These are phyloP conservation scores for Akanthomyces uredinophilus DNA, from an alignment of 2,329 filamentous ascomycete species.

Conservation along the genomic window DNA sequence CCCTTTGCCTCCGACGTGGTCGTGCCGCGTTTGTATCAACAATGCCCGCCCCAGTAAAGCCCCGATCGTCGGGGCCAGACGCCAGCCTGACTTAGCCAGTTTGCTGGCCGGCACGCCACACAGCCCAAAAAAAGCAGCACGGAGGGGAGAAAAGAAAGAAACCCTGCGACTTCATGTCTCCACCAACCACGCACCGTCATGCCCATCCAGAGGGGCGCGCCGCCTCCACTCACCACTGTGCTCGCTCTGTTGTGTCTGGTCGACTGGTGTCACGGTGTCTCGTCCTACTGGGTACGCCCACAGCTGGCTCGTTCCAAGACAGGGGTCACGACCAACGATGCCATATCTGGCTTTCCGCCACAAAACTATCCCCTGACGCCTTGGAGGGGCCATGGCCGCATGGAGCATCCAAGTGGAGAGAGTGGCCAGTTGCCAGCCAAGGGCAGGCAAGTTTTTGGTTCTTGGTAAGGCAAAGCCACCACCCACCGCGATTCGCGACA, in stretches of 20 bases:
- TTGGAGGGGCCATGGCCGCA: neutral
- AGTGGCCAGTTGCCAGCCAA: neutral
- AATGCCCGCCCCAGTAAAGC: neutral
- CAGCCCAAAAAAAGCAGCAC: neutral
- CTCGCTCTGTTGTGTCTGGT: neutral
- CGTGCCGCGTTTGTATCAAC: conserved; percentile 10
- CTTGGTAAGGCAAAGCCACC: neutral
- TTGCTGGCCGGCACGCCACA: neutral
- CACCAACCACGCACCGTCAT: neutral
- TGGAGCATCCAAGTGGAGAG: neutral
- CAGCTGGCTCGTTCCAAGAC: neutral
- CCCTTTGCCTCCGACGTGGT: neutral
- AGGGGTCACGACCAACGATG: conserved; percentile 1
- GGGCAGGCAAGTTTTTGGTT: too few relatives aligned
- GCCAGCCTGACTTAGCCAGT: conserved; percentile 2
- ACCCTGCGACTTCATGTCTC: neutral
- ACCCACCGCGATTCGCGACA: neutral
- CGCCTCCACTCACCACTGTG: neutral
- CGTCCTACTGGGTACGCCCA: neutral
- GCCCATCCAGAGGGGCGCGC: neutral
- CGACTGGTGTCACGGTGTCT: too few relatives aligned
- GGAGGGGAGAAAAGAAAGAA: neutral
- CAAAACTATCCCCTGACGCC: neutral
- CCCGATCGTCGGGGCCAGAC: conserved; percentile 7
- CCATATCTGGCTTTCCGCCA: neutral